Evolutionary conservation across 2,329 filamentous ascomycete genomes (phyloP), one percentile per base, ranked within the genome.

Genomic region (Biscogniauxia marginata): DNA sequence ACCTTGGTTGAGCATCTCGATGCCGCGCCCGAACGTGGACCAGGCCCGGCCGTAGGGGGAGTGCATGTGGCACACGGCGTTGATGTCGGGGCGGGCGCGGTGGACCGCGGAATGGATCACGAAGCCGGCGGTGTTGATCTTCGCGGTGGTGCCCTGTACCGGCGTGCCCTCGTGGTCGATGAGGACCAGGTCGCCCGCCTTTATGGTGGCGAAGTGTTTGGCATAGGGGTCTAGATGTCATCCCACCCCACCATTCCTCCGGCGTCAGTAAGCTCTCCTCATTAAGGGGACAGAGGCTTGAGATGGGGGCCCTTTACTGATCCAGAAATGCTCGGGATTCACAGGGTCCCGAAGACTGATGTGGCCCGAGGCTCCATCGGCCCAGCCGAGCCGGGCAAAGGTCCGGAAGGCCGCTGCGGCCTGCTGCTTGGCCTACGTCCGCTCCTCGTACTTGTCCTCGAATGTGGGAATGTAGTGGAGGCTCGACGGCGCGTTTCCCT

Each of bases 351-450:
- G n/a, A 39, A 60, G 44, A 20, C 58, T 60, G 44, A 87, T 86
- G 67, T 87, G 84, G 0, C 84, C 84, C n/a, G 74, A 75, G 74
- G 84, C 84, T 55, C 84, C 84, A 67, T 86, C 83, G 0, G 79
- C 80, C 68, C 79, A 84, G 48, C 81, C 82, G 64, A 83, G 79
- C 46, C 81, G 76, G 1, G 83, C 77, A 64, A 85, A 86, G 53
- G 85, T 77, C 16, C 84, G 78, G 67, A 86, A 87, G 13, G 82
- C 81, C 6, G 76, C 74, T 3, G 81, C 81, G 71, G 82, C 83
- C 64, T 84, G 81, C n/a, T 78, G n/a, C n/a, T n/a, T n/a, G n/a
- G n/a, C n/a, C n/a, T n/a, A n/a, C n/a, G n/a, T n/a, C n/a, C n/a
- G n/a, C n/a, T n/a, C n/a, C n/a, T n/a, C n/a, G n/a, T n/a, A n/a